Evolutionary conservation across 2,329 filamentous ascomycete species (phyloP).

Genomic region (Diaporthe vaccinii): DNA sequence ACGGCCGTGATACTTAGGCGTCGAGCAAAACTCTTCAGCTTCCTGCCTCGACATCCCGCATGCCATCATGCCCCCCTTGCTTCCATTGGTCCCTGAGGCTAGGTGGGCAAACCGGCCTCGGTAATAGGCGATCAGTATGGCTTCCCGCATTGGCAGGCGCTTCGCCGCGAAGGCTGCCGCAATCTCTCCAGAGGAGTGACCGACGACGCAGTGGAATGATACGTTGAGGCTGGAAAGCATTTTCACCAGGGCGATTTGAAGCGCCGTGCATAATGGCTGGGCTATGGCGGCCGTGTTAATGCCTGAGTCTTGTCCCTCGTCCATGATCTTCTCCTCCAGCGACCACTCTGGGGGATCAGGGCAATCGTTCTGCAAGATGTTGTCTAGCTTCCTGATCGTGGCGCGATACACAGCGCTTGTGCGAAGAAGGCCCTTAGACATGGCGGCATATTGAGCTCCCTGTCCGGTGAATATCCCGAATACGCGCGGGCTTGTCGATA

Average conservation of each 20-base stretch:
- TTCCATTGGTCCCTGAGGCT: constrained; percentile 42
- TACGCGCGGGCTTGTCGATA: constrained; percentile 43
- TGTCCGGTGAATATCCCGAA: constrained; percentile 59
- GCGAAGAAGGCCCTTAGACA: constrained; percentile 52
- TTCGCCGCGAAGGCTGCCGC: constrained; percentile 58
- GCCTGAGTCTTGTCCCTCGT: constrained; percentile 45
- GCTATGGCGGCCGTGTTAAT: constrained; percentile 57
- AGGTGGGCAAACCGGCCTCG: constrained; percentile 53
- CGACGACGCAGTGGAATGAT: constrained; percentile 51
- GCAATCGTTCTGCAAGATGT: constrained; percentile 45
- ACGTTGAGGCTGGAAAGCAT: constrained; percentile 47
- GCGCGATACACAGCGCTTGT: constrained; percentile 50
- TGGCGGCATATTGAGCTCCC: constrained; percentile 59
- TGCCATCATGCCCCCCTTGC: constrained; percentile 53
- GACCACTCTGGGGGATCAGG: constrained; percentile 49
- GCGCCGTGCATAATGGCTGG: constrained; percentile 66
- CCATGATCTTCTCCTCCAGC: constrained; percentile 52
- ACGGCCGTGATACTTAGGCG: constrained; percentile 44
- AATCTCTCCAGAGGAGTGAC: constrained; percentile 60
- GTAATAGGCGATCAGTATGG: constrained; percentile 56
- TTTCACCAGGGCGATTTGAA: constrained; percentile 61
- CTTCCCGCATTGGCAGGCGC: constrained; percentile 51
- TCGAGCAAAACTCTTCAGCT: constrained; percentile 46
- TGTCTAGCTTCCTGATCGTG: constrained; percentile 52
- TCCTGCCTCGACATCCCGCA: constrained; percentile 49